Evolutionary conservation across 2,329 filamentous ascomycete species (phyloP).

Genomic region (Thielaviopsis punctulata): DNA sequence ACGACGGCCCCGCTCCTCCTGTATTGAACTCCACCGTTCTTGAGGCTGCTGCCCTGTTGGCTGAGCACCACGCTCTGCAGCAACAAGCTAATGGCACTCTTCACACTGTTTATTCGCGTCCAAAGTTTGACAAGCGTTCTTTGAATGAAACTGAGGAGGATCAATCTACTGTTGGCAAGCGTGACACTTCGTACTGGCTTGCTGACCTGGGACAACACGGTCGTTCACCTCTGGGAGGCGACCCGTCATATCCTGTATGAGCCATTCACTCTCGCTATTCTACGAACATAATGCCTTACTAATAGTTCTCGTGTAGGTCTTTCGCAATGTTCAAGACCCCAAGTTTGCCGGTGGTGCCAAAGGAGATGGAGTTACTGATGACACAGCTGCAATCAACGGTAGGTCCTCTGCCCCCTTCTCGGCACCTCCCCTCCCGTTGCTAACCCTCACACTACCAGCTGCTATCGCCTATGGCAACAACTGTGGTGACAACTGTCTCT

Average conservation of each 20-base stretch:
- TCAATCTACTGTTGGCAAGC: not conserved
- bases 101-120: not conserved
- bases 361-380: slow-evolving; percentile 24
- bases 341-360: slow-evolving; percentile 15
- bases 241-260: not conserved
- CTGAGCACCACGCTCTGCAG: not conserved
- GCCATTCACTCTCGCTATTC: no score
- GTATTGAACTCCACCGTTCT: not conserved
- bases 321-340: slow-evolving; percentile 25
- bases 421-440: no score
- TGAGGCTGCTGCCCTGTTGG: not conserved
- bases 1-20: slow-evolving; percentile 2
- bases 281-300: no score
- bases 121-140: not conserved
- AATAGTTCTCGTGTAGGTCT: slow-evolving; percentile 1
- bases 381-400: slow-evolving; percentile 36
- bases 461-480: slow-evolving; percentile 25
- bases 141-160: not conserved
- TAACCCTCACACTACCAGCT: not conserved
- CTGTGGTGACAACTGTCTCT: slow-evolving; percentile 15
- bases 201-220: not conserved
- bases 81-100: not conserved
- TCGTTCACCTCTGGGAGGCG: slow-evolving; percentile 5
- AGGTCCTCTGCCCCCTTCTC: not conserved
- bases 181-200: slow-evolving; percentile 5